Conservation (phyloP, 768 basidiomycete genomes). For the Macrolepiota fuliginosa region DNA sequence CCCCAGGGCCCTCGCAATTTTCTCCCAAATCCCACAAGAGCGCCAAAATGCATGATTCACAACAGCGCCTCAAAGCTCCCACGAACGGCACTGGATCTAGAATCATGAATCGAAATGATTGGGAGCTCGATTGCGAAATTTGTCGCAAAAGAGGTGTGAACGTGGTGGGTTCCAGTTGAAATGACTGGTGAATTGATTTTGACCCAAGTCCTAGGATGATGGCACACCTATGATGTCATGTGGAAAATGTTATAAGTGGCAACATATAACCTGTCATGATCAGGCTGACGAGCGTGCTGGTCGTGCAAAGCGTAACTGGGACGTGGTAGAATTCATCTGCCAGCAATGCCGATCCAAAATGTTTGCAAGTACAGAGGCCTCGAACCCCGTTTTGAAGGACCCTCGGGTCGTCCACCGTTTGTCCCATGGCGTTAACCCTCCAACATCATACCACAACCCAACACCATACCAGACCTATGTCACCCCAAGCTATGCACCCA, state of each 20-base stretch:
- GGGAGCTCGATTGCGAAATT: conserved; percentile 89
- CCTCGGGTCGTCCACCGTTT: neutral
- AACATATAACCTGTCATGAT: conserved; percentile 87
- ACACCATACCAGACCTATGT: conserved; percentile 6
- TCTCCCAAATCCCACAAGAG: neutral
- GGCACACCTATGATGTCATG: conserved; percentile 79
- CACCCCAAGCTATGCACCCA: neutral
- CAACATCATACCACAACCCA: neutral
- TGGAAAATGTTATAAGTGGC: conserved; percentile 82
- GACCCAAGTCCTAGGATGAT: conserved; percentile 58
- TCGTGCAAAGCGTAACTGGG: conserved; percentile 75
- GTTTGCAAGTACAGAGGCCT: conserved; percentile 5
- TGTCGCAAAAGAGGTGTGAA: conserved; percentile 74
- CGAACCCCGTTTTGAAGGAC: neutral
- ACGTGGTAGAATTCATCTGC: conserved; percentile 81
- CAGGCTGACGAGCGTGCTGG: conserved; percentile 62
- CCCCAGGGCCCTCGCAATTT: neutral
- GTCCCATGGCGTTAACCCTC: neutral
- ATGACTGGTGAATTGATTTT: neutral
- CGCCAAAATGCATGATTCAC: neutral
- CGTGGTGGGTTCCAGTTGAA: conserved; percentile 44
- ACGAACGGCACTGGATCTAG: conserved; percentile 23
- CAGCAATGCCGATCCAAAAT: conserved; percentile 42
- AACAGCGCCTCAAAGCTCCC: neutral
- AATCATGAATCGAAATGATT: conserved; percentile 61